phyloP scores from a whole-genome alignment of 169 alveolate species.

The Plasmodium relictum region DNA sequence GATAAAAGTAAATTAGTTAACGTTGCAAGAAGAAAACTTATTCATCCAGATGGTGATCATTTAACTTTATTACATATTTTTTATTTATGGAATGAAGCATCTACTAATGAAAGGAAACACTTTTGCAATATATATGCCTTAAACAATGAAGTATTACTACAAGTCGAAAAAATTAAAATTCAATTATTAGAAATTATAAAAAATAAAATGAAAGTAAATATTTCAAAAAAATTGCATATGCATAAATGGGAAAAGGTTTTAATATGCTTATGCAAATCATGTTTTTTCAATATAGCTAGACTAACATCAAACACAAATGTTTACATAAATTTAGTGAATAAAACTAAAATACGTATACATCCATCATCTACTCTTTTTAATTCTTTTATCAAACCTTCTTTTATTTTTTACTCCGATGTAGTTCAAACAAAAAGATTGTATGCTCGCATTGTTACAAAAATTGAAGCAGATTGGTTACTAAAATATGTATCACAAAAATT shows the following conservation, averaged over 20 bases:
- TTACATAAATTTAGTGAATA: conserved; percentile 47
- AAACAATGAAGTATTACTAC: conserved; percentile 87
- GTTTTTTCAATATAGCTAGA: conserved; percentile 81
- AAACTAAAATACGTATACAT: conserved; percentile 81
- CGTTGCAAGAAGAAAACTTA: conserved; percentile 93
- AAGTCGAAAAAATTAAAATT: conserved; percentile 76
- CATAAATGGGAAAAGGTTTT: conserved; percentile 75
- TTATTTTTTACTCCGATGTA: conserved; percentile 91
- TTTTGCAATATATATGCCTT: conserved; percentile 88
- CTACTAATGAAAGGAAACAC: conserved; percentile 83
- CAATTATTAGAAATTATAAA: conserved; percentile 58
- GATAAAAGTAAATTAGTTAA: conserved; percentile 92
- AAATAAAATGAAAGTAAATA: conserved; percentile 14
- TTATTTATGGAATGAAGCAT: conserved; percentile 82
- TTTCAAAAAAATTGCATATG: conserved; percentile 51
- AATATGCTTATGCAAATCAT: conserved; percentile 83
- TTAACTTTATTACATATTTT: conserved; percentile 92
- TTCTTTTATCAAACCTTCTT: conserved; percentile 82
- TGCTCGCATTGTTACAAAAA: conserved; percentile 87
- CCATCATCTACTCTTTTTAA: conserved; percentile 86
- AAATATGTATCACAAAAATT: conserved; percentile 39
- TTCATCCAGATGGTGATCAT: conserved; percentile 98
- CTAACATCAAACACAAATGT: conserved; percentile 63
- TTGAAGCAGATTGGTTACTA: conserved; percentile 78
- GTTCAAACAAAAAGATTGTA: conserved; percentile 90